A percentile compares a stretch with the other conserved stretches of the same genome.
These are phyloP conservation scores for Lipomyces chichibuensis DNA, from an alignment of 805 yeast genomes.

Conservation along the genomic window DNA sequence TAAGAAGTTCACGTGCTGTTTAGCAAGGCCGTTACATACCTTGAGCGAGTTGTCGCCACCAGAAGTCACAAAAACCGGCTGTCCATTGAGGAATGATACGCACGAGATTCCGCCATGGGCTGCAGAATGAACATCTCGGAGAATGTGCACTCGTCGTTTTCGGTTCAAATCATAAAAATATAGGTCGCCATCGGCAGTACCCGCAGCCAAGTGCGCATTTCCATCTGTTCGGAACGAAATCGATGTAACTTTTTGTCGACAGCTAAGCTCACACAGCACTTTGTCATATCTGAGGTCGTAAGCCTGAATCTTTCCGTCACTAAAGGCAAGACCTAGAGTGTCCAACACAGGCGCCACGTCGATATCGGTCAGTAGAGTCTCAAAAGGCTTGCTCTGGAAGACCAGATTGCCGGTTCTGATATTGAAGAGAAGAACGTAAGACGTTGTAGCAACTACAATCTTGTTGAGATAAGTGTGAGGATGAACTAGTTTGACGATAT, in stretches of 20 bases:
- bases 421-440: constrained; percentile 55
- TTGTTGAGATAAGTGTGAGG: constrained; percentile 93
- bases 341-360: constrained; percentile 88
- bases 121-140: constrained; percentile 68
- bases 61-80: constrained; percentile 82
- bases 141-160: constrained; percentile 71
- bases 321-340: constrained; percentile 74
- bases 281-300: constrained; percentile 70
- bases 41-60: constrained; percentile 90
- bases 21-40: constrained; percentile 11
- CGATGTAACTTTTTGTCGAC: constrained; percentile 52
- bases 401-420: constrained; percentile 75
- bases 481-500: constrained; percentile 69
- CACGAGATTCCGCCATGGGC: constrained; percentile 73
- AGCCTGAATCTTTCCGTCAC: constrained; percentile 65
- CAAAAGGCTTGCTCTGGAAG: constrained; percentile 53
- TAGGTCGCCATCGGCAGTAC: constrained; percentile 77
- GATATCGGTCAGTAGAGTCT: constrained; percentile 64
- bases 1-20: not conserved
- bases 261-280: constrained; percentile 52
- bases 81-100: constrained; percentile 81
- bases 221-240: constrained; percentile 92
- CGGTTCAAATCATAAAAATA: constrained; percentile 80
- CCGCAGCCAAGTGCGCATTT: constrained; percentile 76
- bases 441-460: constrained; percentile 58